Evolutionary conservation across 176 grass and related monocot species (phyloP).

Genomic region (Eleusine indica): DNA sequence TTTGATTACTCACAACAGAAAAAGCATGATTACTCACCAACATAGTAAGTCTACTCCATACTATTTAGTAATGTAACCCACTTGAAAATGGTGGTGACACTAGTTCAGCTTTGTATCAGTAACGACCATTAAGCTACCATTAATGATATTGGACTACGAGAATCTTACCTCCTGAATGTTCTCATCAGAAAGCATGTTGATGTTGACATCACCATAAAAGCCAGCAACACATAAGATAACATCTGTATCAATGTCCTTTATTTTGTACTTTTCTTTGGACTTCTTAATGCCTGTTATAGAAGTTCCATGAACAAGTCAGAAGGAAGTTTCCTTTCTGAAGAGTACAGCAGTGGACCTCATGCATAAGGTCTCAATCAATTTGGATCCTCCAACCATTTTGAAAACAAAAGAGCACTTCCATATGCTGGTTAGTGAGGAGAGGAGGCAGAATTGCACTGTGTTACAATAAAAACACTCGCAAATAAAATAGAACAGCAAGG

Average conservation of each 20-base stretch:
- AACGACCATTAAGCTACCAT: not conserved
- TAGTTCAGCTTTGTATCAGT: not conserved
- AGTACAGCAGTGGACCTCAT: conserved; percentile 5
- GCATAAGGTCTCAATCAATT: conserved; percentile 22
- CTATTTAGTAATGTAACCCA: conserved; percentile 4
- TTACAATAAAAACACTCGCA: conserved; percentile 29
- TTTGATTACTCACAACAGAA: too few relatives aligned
- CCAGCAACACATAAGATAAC: conserved; percentile 68
- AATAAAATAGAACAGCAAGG: conserved; percentile 23
- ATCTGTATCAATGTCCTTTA: conserved; percentile 58
- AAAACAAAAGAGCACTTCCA: not conserved
- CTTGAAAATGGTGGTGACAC: not conserved
- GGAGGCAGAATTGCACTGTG: not conserved
- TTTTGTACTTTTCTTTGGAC: conserved; percentile 58
- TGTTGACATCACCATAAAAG: conserved; percentile 53
- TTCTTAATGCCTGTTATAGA: conserved; percentile 66
- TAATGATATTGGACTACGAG: conserved; percentile 25
- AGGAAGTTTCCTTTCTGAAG: conserved; percentile 22
- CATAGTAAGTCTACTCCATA: not conserved
- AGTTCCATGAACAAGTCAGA: conserved; percentile 30
- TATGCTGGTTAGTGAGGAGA: not conserved
- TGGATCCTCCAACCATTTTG: not conserved
- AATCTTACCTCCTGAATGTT: conserved; percentile 77
- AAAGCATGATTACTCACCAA: not conserved
- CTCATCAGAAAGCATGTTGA: conserved; percentile 64